Base-by-base conservation (phyloP, 805 yeast species). In the Ogataea pilisensis region DNA sequence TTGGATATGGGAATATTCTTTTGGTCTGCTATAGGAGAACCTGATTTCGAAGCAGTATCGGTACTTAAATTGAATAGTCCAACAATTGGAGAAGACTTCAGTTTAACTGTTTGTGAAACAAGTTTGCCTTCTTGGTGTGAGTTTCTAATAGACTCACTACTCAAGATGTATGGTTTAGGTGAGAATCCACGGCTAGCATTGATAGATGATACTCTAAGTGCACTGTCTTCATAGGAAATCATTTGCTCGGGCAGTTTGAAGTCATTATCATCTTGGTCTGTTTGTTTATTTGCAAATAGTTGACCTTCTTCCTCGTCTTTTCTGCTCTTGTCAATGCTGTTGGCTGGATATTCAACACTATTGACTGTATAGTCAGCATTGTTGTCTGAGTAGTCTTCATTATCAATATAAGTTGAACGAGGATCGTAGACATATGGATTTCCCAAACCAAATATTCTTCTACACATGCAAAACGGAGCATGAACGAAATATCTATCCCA, bases 401-500 rank as follows among this genome's bases (percentile, higher is more conserved):
- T 16, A 12, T 8, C 5, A 24, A 12, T 16, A 19, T 7, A 6
- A 24, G 19, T 24, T n/a, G 5, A 12, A 14, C 7, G 21, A 9
- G 31, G 29, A 22, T n/a, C 20, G 9, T 39, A 34, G 11, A 29
- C 11, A 18, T 39, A 32, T n/a, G 26, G 9, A 3, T 21, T 32
- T 17, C 24, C 28, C 14, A 5, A n/a, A 3, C 22, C 28, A 7
- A 18, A 42, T 1, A 58, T 12, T 37, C 58, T 49, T 20, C 50
- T 42, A 16, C 57, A 13, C 5, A 57, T 36, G 42, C 66, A 65
- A 28, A 54, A 43, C 0, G 69, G 70, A 11, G 64, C 57, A 45
- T 70, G 68, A 8, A 61, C 44, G 5, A 67, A 35, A 40, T 66
- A 66, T 35, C 71, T 48, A 43, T 69, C 70, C 45, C 63, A 62